Evolutionary conservation across 495 filamentous ascomycete genomes (phyloP).

Genomic region (Penicillium riverlandense): DNA sequence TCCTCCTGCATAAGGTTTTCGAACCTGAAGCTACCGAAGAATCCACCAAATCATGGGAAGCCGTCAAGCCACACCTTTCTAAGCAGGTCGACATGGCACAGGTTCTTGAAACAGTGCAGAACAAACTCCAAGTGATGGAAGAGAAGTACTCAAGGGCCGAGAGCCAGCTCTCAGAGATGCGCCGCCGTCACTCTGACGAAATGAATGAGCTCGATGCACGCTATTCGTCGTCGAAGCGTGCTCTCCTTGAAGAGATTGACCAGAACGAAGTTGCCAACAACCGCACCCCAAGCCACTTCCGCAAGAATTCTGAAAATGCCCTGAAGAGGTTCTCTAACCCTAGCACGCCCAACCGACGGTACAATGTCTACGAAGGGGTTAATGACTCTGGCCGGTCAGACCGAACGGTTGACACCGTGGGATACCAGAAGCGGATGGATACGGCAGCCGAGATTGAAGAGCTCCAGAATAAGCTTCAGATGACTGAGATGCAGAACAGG

Average conservation of each 20-base stretch:
- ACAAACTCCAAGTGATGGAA: constrained; percentile 76
- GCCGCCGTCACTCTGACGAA: constrained; percentile 63
- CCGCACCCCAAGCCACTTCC: constrained; percentile 69
- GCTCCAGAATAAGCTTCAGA: constrained; percentile 89
- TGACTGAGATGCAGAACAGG: constrained; percentile 92
- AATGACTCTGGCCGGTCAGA: constrained; percentile 85
- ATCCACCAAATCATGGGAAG: constrained; percentile 53
- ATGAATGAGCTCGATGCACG: constrained; percentile 64
- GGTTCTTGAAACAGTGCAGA: constrained; percentile 80
- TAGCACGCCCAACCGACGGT: constrained; percentile 66
- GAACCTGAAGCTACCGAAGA: constrained; percentile 62
- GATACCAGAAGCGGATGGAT: constrained; percentile 87
- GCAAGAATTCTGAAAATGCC: constrained; percentile 62
- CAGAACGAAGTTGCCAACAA: constrained; percentile 71
- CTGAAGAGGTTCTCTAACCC: constrained; percentile 62
- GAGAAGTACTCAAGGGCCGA: constrained; percentile 80
- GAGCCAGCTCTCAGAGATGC: constrained; percentile 71
- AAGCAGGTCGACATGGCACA: constrained; percentile 77
- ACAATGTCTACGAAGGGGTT: constrained; percentile 52
- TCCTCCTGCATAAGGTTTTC: constrained; percentile 77
- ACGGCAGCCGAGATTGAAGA: constrained; percentile 85
- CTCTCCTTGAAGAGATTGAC: constrained; percentile 80
- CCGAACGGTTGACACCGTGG: constrained; percentile 78
- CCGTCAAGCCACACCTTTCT: constrained; percentile 48
- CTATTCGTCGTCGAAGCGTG: constrained; percentile 64